Conservation (phyloP, 1,284 basidiomycete species). For the Sphagnurus paluster region DNA sequence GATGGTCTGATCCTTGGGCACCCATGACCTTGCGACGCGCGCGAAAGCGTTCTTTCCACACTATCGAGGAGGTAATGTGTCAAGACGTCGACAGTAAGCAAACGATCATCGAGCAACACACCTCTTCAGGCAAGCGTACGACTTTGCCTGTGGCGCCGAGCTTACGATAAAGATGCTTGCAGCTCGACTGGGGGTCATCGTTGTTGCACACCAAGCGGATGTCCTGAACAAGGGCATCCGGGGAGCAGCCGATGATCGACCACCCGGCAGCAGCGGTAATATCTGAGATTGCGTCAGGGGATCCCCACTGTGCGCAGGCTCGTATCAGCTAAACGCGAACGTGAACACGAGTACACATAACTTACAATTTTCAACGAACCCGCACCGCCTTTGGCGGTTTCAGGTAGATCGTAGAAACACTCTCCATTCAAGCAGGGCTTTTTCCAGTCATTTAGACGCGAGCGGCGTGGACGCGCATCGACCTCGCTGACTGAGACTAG, state of each 20-base stretch:
- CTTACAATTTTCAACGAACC: slow-evolving; percentile 33
- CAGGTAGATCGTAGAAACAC: slow-evolving; percentile 16
- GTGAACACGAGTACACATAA: background rate
- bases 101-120: slow-evolving; percentile 25
- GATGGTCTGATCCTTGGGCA: slow-evolving; percentile 40
- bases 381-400: background rate
- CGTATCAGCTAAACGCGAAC: background rate
- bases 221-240: slow-evolving; percentile 36
- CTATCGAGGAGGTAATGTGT: slow-evolving; percentile 23
- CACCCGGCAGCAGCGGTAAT: slow-evolving; percentile 53
- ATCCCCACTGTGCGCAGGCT: slow-evolving; percentile 36
- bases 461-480: background rate
- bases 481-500: background rate
- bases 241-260: slow-evolving; percentile 46
- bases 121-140: slow-evolving; percentile 48
- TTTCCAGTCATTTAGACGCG: slow-evolving; percentile 17
- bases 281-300: slow-evolving; percentile 44
- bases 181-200: slow-evolving; percentile 24
- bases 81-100: background rate
- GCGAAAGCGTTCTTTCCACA: slow-evolving; percentile 50
- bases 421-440: slow-evolving; percentile 17
- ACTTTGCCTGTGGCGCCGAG: slow-evolving; percentile 46
- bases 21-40: slow-evolving; percentile 40
- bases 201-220: slow-evolving; percentile 5
- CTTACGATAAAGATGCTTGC: slow-evolving; percentile 42